phyloP scores from a whole-genome alignment of 2,329 filamentous ascomycete species.

The Trichoderma sp. region DNA sequence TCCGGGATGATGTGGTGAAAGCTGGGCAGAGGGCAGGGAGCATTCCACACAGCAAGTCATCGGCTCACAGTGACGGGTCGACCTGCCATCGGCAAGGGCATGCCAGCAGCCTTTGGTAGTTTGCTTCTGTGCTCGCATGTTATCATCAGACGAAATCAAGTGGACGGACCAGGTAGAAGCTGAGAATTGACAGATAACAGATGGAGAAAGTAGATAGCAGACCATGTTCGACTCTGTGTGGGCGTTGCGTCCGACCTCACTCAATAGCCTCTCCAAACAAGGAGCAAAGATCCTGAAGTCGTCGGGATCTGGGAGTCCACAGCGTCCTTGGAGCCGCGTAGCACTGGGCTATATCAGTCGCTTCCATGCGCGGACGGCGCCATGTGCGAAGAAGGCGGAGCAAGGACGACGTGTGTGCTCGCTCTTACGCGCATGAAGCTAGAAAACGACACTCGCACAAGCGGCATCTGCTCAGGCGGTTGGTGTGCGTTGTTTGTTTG shows the following conservation, averaged over 20 bases:
- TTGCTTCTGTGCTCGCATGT: conserved; percentile 5
- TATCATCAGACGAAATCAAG: conserved; percentile 10
- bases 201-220: not conserved
- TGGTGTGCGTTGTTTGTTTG: conserved; percentile 20
- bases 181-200: conserved; percentile 3
- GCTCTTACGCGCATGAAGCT: conserved; percentile 8
- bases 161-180: not conserved
- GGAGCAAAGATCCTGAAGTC: not conserved
- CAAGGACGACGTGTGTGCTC: not conserved
- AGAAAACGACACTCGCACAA: conserved; percentile 9
- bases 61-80: not conserved
- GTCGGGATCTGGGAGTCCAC: conserved; percentile 10
- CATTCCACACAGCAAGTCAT: not conserved
- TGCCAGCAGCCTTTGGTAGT: not conserved
- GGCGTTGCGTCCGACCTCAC: conserved; percentile 8
- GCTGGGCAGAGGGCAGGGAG: not conserved
- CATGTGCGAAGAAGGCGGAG: conserved; percentile 9
- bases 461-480: not conserved
- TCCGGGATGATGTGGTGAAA: not conserved
- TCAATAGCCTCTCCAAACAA: conserved; percentile 10
- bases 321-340: conserved; percentile 3
- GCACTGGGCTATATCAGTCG: conserved; percentile 2
- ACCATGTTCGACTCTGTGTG: not conserved
- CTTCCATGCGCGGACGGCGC: not conserved
- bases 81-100: not conserved